These are phyloP conservation scores for Gymnopilus junonius DNA, from an alignment of 768 basidiomycete genomes.

Conservation along the genomic window DNA sequence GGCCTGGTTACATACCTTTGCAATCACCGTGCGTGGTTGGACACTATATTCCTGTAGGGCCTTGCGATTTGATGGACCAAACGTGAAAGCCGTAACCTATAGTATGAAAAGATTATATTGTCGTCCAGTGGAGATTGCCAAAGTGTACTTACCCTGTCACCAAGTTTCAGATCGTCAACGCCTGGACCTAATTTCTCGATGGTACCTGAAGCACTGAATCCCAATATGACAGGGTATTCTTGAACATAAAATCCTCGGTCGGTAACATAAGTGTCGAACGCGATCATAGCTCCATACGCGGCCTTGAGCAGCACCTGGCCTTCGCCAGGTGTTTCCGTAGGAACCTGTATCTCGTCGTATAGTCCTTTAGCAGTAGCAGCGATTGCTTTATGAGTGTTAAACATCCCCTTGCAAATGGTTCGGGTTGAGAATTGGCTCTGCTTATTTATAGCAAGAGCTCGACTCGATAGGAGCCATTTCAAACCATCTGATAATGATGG, in stretches of 20 bases:
- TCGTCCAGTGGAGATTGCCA: not conserved
- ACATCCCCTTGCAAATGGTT: constrained; percentile 21
- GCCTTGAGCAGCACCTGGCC: constrained; percentile 47
- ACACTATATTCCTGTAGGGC: constrained; percentile 43
- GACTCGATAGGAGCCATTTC: not conserved
- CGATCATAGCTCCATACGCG: constrained; percentile 41
- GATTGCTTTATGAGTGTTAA: constrained; percentile 44
- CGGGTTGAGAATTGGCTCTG: not conserved
- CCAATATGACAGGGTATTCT: constrained; percentile 40
- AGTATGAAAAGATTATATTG: not conserved
- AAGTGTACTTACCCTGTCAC: constrained; percentile 43
- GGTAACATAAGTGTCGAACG: constrained; percentile 43
- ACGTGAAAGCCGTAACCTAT: constrained; percentile 34
- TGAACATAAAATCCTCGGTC: constrained; percentile 36
- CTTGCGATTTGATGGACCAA: constrained; percentile 28
- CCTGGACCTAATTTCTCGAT: constrained; percentile 39
- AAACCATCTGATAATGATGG: too few relatives aligned
- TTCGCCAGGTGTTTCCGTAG: constrained; percentile 36
- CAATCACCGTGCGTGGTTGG: constrained; percentile 31
- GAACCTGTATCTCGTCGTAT: constrained; percentile 39
- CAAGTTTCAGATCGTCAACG: constrained; percentile 37
- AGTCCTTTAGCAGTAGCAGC: constrained; percentile 39
- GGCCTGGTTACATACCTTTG: constrained; percentile 36
- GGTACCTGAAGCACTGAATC: constrained; percentile 42
- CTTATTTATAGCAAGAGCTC: not conserved